Conservation (phyloP, 306 rosid species). For the Lotus japonicus region DNA sequence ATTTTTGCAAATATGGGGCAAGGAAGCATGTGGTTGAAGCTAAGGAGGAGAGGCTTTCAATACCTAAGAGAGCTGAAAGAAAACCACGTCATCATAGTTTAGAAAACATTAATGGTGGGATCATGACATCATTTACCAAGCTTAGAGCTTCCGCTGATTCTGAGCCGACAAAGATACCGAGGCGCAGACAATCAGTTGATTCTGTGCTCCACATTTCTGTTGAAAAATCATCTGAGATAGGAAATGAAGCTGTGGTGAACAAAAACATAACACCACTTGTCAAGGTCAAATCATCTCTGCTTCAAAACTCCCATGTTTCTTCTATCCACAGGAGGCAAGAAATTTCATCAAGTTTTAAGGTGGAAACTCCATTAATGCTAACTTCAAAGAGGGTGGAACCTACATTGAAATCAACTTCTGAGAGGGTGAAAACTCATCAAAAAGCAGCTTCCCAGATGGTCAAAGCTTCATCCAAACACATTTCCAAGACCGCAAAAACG, state of each 20-base stretch:
- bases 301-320: not conserved
- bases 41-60: conserved; percentile 27
- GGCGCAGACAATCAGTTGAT: conserved; percentile 16
- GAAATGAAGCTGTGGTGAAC: conserved; percentile 20
- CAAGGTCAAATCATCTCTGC: conserved; percentile 24
- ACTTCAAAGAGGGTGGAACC: conserved; percentile 15
- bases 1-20: conserved; percentile 71
- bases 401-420: conserved; percentile 13
- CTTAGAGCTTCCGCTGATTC: conserved; percentile 24
- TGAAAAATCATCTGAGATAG: not conserved
- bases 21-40: conserved; percentile 31
- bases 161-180: conserved; percentile 28
- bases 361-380: conserved; percentile 6
- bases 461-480: conserved; percentile 1
- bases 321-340: conserved; percentile 23
- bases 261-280: conserved; percentile 26
- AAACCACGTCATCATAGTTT: conserved; percentile 15
- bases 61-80: conserved; percentile 29
- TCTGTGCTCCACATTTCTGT: too few species aligned
- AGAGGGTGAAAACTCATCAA: not conserved
- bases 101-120: conserved; percentile 7
- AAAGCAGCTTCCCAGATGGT: not conserved
- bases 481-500: conserved; percentile 21
- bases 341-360: conserved; percentile 5
- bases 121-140: conserved; percentile 1